Evolutionary conservation across 371 early-diverging fungal species (phyloP), one percentile per base, ranked within the genome.

Genomic region (Actinomucor elegans): DNA sequence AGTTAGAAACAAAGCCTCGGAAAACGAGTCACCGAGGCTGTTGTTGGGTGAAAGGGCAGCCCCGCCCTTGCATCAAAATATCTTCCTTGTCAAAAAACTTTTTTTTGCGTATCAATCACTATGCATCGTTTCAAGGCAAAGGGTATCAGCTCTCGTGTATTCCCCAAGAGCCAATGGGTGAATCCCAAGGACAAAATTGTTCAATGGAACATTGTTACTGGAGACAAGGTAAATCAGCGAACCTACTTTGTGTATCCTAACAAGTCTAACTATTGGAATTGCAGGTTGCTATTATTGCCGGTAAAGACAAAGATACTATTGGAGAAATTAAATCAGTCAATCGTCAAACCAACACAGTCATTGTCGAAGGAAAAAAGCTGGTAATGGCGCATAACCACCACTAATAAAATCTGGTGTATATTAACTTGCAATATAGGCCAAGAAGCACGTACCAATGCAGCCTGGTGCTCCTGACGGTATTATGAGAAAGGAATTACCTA

Each of bases 261-360:
- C n/a, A n/a, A n/a, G n/a, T n/a, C n/a, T n/a, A n/a, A n/a, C n/a
- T n/a, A n/a, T n/a, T n/a, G n/a, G n/a, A n/a, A n/a, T 4, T 23
- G 24, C 28, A 76, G 77, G 78, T 77, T 38, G 78, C 71, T 20
- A 64, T 77, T 48, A 74, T 77, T 64, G 78, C 78, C 20, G 78
- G 78, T 28, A 72, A 68, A 42, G 78, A 77, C 42, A 77, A 77
- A 52, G 78, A 72, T 28, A 72, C 73, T 31, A 74, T 74, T 66
- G 78, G 75, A 23, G 75, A 74, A 50, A 63, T 77, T 26, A 77
- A 72, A 41, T 57, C 62, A 17, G 78, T 77, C 5, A 57, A 72
- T 32, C 63, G 75, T 37, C 31, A 64, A 33, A 62, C 60, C 15
- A 77, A 77, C 41, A 67, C 73, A 6, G 67, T 77, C 9, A 46